A percentile compares a stretch with the other conserved stretches of the same genome.
Conservation (phyloP, 208 protist species). For the Kentomonas sorsogonicus region DNA sequence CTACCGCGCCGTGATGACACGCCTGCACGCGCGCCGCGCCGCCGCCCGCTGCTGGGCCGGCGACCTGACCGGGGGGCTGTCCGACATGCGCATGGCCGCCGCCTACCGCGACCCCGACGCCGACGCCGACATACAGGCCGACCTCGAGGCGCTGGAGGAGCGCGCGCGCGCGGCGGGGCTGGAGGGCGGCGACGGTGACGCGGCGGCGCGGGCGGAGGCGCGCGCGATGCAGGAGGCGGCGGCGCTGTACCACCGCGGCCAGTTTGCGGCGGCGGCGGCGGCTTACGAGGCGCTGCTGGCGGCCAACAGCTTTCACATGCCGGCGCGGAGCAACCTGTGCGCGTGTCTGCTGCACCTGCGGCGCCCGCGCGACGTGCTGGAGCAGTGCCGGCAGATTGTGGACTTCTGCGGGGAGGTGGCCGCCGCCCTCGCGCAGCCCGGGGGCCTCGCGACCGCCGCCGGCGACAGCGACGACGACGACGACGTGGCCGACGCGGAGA, state of each 20-base stretch:
- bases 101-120: conserved; percentile 65
- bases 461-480: conserved; percentile 83
- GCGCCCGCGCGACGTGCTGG: conserved; percentile 56
- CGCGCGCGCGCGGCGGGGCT: conserved; percentile 46
- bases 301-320: conserved; percentile 42
- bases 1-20: conserved; percentile 84
- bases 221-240: conserved; percentile 50
- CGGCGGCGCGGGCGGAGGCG: neutral
- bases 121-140: conserved; percentile 49
- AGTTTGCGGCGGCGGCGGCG: conserved; percentile 50
- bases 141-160: conserved; percentile 53
- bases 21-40: conserved; percentile 76
- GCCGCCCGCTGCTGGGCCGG: conserved; percentile 78
- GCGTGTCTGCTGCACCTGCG: conserved; percentile 67
- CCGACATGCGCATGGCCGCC: conserved; percentile 79
- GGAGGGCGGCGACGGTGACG: conserved; percentile 14
- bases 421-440: conserved; percentile 65
- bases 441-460: conserved; percentile 35
- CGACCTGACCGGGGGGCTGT: conserved; percentile 45
- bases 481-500: conserved; percentile 42
- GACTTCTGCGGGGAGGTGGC: conserved; percentile 78
- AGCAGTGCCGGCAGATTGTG: conserved; percentile 64
- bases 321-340: conserved; percentile 69
- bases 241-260: conserved; percentile 54
- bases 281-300: conserved; percentile 56